Base-by-base conservation (phyloP, 768 basidiomycete genomes). In the Lactarius hatsudake region DNA sequence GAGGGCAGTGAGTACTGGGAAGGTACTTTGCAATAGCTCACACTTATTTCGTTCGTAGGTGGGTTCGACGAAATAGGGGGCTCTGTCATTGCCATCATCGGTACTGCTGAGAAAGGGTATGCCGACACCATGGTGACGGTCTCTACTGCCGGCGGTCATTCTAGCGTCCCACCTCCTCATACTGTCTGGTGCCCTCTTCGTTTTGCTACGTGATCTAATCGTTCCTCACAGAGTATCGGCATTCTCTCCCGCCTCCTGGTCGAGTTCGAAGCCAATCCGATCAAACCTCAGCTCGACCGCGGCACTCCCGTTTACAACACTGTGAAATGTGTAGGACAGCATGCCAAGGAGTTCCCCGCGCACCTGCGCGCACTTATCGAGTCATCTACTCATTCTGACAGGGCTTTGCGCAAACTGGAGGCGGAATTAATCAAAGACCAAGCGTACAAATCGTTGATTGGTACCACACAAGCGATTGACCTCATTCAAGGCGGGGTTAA, bases 111-210 rank as follows among this genome's bases (percentile, higher is more conserved):
- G 73, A 82, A 81, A 69, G 84, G 83, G 3, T 80, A 80, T 66
- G 65, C 81, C 56, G 77, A 81, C 59, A 73, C 81, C 40, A 75
- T 77, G 17, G 72, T 85, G 58, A 76, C 80, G 20, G 81, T 84
- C 7, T 67, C 75, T 34, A 79, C 81, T 1, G 78, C 81, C 0
- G 85, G 85, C 18, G 85, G 86, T 0, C 86, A 86, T 71, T 85
- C 85, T 1, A 82, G 81, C 68, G 77, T 79, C 1, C 86, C 86
- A 9, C 83, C 82, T 8, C 63, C 73, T 20, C 85, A 87, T 71
- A 87, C 86, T 5, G 83, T 78, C 12, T 13, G 75, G 68, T 76
- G 69, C 30, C 32, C 20, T n/a, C 3, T 20, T 30, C 38, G 2
- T 18, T 36, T 3, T 10, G 3, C 2, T 59, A 8, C 63, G 9